These are phyloP conservation scores for Diversispora epigaea DNA, from an alignment of 192 early-diverging fungal species.

Conservation along the genomic window DNA sequence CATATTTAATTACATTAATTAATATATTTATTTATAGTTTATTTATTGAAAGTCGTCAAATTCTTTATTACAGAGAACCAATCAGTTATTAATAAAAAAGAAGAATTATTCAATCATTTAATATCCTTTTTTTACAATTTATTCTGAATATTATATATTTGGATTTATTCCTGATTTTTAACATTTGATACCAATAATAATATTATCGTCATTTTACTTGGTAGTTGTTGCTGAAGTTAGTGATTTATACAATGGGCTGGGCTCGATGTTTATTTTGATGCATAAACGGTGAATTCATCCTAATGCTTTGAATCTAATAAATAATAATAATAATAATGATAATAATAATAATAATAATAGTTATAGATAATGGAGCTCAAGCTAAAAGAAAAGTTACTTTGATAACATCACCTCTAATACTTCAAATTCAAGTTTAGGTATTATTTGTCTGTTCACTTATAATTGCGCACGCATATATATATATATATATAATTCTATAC, in stretches of 20 bases:
- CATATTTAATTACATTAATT: neutral
- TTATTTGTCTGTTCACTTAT: too few species aligned
- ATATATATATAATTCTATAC: too few species aligned
- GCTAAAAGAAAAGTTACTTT: constrained; percentile 48
- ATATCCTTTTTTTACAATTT: constrained; percentile 19
- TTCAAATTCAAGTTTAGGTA: constrained; percentile 67
- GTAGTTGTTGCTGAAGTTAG: constrained; percentile 48
- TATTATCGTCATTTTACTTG: constrained; percentile 31
- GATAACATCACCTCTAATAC: constrained; percentile 58
- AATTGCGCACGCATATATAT: too few species aligned
- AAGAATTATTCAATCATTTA: constrained; percentile 46
- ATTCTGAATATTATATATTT: neutral
- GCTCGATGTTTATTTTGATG: constrained; percentile 59
- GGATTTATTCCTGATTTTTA: neutral
- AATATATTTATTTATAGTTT: constrained; percentile 26
- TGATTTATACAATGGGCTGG: constrained; percentile 57
- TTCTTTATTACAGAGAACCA: constrained; percentile 40
- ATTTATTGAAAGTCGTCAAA: constrained; percentile 53
- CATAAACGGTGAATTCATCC: constrained; percentile 28
- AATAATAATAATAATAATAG: too few species aligned
- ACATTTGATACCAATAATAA: too few species aligned
- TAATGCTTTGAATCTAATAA: neutral
- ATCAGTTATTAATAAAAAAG: constrained; percentile 37
- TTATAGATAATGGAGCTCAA: constrained; percentile 31
- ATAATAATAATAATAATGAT: too few species aligned